Conservation (phyloP, 805 yeast genomes). For the Pichia deserticola region DNA sequence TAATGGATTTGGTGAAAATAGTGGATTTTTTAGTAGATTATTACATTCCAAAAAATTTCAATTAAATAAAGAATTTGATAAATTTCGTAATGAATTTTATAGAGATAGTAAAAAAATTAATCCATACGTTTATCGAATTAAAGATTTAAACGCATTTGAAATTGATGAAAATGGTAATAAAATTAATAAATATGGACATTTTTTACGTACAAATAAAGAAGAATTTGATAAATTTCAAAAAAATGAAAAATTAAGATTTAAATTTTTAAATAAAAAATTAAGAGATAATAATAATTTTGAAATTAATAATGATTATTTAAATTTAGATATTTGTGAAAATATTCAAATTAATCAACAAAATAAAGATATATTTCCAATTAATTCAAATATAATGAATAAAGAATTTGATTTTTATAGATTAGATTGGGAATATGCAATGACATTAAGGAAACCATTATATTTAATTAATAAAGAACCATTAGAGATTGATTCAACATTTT, state of each 20-base stretch:
- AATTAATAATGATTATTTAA: conserved; percentile 14
- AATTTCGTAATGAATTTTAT: conserved; percentile 7
- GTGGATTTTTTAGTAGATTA: conserved; percentile 1
- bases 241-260: neutral
- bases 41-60: conserved; percentile 1
- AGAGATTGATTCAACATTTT: conserved; percentile 29
- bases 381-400: conserved; percentile 34
- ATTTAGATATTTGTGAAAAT: conserved; percentile 12
- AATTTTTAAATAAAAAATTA: neutral
- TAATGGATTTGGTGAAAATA: neutral
- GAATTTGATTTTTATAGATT: conserved; percentile 34
- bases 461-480: conserved; percentile 12
- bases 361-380: neutral
- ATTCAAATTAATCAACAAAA: neutral
- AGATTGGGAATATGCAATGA: conserved; percentile 33
- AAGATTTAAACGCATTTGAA: neutral
- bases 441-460: conserved; percentile 38
- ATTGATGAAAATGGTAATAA: neutral
- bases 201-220: neutral
- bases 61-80: conserved; percentile 13
- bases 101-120: neutral
- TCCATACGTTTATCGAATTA: neutral
- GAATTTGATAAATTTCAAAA: neutral
- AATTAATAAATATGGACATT: neutral
- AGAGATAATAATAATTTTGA: neutral